Base-by-base conservation (phyloP, 1,284 basidiomycete genomes). In the Papiliotrema nemorosa region DNA sequence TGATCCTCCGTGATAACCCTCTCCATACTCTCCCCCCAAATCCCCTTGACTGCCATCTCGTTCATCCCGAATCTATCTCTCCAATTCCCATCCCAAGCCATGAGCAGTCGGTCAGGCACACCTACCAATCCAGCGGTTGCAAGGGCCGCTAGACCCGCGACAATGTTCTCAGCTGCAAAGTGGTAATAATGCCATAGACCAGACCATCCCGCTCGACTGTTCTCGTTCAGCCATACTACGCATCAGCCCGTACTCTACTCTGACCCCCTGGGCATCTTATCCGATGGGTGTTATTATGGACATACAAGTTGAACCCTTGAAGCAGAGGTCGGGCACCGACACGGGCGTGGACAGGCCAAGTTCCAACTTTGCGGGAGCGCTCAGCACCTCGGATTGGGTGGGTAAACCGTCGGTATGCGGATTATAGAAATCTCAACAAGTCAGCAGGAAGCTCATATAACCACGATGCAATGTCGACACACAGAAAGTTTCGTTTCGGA, bases 171-270 rank as follows among this genome's bases (percentile, higher is more conserved):
- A 14, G 54, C 53, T 5, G 55, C 50, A 12, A 64, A 55, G 25
- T 56, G 59, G 37, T 64, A 64, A 41, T 58, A 62, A n/a, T 49
- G 44, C 35, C 38, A 52, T 31, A 62, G 34, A 44, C 58, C 57
- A 48, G 47, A 47, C 50, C 49, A 51, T 45, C 44, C 27, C 39
- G 47, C 41, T 48, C 44, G 22, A 33, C 54, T 14, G 44, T 54
- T 54, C 31, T 64, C 62, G 39, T 62, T 62, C 7, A 58, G 12
- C 40, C 59, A 55, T 5, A 64, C 59, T 62, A 21, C n/a, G 18
- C 5, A 14, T 36, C 13, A 46, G 16, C 18, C n/a, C n/a, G n/a
- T n/a, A n/a, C n/a, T n/a, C n/a, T n/a, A n/a, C n/a, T 22, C 26
- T n/a, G n/a, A n/a, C n/a, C n/a, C n/a, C n/a, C n/a, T n/a, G n/a